Conservation (phyloP, 1,284 basidiomycete species). For the Fistulinella cinereoalba region DNA sequence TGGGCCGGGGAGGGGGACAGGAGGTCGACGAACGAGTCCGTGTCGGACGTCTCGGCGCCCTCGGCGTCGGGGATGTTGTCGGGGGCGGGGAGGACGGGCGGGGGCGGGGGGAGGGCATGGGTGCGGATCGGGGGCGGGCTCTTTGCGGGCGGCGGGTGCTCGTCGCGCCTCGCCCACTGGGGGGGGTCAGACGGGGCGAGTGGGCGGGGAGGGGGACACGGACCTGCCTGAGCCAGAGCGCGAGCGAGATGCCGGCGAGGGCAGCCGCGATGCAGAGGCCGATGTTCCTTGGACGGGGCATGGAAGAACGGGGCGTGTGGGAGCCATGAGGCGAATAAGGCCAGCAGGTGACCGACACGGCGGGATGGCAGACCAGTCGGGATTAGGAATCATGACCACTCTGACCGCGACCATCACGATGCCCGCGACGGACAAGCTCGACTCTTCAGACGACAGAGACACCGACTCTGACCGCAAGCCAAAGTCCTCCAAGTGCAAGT, state of each 20-base stretch:
- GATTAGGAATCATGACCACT: not conserved
- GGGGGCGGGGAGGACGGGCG: slow-evolving; percentile 9
- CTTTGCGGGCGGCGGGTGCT: not conserved
- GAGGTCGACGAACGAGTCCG: slow-evolving; percentile 18
- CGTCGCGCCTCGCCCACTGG: too few species aligned
- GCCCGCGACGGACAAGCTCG: slow-evolving; percentile 25
- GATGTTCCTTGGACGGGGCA: slow-evolving; percentile 14
- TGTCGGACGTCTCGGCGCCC: not conserved
- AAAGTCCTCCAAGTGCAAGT: slow-evolving; percentile 33
- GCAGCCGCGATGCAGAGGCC: slow-evolving; percentile 11
- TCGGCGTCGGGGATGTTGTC: not conserved
- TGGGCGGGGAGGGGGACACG: not conserved
- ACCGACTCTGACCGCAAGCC: slow-evolving; percentile 25
- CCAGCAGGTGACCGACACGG: not conserved
- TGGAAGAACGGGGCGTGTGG: not conserved
- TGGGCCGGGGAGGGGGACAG: slow-evolving; percentile 20
- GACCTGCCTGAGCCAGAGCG: slow-evolving; percentile 15
- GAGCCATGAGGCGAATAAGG: not conserved
- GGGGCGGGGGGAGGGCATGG: slow-evolving; percentile 16
- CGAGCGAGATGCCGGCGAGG: slow-evolving; percentile 22
- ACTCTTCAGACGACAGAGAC: slow-evolving; percentile 24
- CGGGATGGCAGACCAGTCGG: not conserved
- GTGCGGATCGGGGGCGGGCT: slow-evolving; percentile 12
- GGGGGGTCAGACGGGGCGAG: too few species aligned
- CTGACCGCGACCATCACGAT: slow-evolving; percentile 12